These are phyloP conservation scores for Pseudonitzschia pungens DNA, from an alignment of 108 stramenopile species.

Conservation along the genomic window DNA sequence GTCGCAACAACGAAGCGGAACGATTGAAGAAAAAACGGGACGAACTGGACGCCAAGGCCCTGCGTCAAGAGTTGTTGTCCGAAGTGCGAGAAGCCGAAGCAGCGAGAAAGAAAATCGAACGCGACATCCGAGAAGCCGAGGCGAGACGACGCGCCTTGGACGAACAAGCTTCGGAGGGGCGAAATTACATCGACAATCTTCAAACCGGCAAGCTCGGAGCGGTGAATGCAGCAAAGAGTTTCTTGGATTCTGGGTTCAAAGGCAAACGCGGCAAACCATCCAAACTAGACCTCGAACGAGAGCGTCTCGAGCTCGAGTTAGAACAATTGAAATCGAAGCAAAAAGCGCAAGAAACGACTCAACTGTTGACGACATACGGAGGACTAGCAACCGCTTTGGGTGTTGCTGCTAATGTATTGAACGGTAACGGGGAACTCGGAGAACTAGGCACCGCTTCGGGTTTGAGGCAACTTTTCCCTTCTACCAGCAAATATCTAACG, in stretches of 20 bases:
- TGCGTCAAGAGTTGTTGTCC: conserved; percentile 7
- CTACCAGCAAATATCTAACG: conserved; percentile 11
- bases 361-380: neutral
- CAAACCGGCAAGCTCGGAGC: neutral
- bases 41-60: neutral
- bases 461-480: conserved; percentile 6
- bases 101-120: neutral
- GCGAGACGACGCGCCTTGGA: conserved; percentile 2
- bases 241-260: neutral
- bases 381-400: neutral
- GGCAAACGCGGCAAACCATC: neutral
- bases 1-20: neutral
- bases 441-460: neutral
- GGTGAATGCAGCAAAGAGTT: conserved; percentile 5
- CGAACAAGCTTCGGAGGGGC: conserved; percentile 4
- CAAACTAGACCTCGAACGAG: conserved; percentile 12
- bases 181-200: neutral
- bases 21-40: conserved; percentile 16
- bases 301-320: conserved; percentile 5
- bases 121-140: conserved; percentile 7
- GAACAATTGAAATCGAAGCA: conserved; percentile 5
- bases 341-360: conserved; percentile 2
- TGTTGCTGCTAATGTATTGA: conserved; percentile 9
- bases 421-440: conserved; percentile 1
- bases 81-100: conserved; percentile 12